Conservation (phyloP, 768 basidiomycete species). For the Epithele typhae region DNA sequence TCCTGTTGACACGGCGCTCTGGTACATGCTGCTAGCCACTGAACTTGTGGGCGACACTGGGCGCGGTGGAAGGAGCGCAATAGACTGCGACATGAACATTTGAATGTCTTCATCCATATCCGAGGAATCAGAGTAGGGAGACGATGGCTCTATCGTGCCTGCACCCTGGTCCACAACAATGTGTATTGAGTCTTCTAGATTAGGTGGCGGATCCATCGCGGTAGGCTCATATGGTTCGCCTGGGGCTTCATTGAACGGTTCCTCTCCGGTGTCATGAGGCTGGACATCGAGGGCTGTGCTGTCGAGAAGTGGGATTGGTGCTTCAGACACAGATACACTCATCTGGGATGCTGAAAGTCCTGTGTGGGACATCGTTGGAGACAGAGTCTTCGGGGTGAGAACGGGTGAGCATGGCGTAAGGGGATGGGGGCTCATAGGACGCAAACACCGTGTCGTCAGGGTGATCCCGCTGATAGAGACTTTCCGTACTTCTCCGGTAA, state of each 20-base stretch:
- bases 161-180: background rate
- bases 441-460: constrained; percentile 47
- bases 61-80: constrained; percentile 48
- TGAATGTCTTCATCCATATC: constrained; percentile 59
- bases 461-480: constrained; percentile 54
- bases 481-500: constrained; percentile 36
- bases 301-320: too few species aligned
- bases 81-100: constrained; percentile 71
- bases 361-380: constrained; percentile 15
- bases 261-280: too few species aligned
- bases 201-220: too few species aligned
- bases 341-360: too few species aligned
- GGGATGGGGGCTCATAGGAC: constrained; percentile 14
- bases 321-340: too few species aligned
- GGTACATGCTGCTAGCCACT: constrained; percentile 67
- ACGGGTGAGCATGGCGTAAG: constrained; percentile 6
- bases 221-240: too few species aligned
- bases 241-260: too few species aligned
- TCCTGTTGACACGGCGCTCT: constrained; percentile 57
- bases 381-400: constrained; percentile 7
- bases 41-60: constrained; percentile 34
- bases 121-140: constrained; percentile 41
- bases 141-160: constrained; percentile 28
- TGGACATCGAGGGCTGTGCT: too few species aligned
- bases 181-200: too few species aligned